Evolutionary conservation across 371 early-diverging fungal genomes (phyloP).

Genomic region (Entomophthora muscae): DNA sequence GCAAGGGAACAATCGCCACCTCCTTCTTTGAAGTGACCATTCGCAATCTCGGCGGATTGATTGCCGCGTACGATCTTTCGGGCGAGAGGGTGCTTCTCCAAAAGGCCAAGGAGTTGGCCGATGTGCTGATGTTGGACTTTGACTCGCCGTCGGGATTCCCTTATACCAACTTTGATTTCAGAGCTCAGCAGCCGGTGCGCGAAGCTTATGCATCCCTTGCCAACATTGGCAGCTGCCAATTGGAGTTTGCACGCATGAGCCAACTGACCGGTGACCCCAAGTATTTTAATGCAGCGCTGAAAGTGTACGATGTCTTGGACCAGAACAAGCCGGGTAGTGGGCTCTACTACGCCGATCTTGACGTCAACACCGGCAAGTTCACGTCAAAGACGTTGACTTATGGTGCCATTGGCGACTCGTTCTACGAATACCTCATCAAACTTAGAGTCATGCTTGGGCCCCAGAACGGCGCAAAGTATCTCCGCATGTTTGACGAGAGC

Average conservation of each 20-base stretch:
- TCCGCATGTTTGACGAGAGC: conserved; percentile 2
- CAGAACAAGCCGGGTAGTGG: conserved; percentile 27
- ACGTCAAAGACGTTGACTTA: conserved; percentile 7
- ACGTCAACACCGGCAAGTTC: conserved; percentile 13
- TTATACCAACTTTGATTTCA: conserved; percentile 42
- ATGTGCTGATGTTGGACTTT: conserved; percentile 60
- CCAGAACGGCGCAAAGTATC: background rate
- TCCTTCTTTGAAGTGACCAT: conserved; percentile 76
- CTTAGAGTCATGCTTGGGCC: conserved; percentile 2
- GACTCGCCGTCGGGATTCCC: conserved; percentile 52
- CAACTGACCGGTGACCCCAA: conserved; percentile 47
- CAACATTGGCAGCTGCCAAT: conserved; percentile 65
- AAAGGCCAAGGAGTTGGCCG: conserved; percentile 63
- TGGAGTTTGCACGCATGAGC: conserved; percentile 76
- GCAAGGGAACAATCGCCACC: conserved; percentile 13
- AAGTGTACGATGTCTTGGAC: background rate
- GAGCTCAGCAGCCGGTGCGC: conserved; percentile 10
- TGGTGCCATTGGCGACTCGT: conserved; percentile 11
- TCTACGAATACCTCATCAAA: conserved; percentile 8
- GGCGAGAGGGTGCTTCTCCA: conserved; percentile 40
- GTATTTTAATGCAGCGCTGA: conserved; percentile 19
- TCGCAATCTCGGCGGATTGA: conserved; percentile 57
- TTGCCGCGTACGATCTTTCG: conserved; percentile 63
- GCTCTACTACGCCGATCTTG: conserved; percentile 26
- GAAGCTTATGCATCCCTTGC: conserved; percentile 44